phyloP scores from a whole-genome alignment of 768 basidiomycete species.

The Phanerodontia chrysosporium region DNA sequence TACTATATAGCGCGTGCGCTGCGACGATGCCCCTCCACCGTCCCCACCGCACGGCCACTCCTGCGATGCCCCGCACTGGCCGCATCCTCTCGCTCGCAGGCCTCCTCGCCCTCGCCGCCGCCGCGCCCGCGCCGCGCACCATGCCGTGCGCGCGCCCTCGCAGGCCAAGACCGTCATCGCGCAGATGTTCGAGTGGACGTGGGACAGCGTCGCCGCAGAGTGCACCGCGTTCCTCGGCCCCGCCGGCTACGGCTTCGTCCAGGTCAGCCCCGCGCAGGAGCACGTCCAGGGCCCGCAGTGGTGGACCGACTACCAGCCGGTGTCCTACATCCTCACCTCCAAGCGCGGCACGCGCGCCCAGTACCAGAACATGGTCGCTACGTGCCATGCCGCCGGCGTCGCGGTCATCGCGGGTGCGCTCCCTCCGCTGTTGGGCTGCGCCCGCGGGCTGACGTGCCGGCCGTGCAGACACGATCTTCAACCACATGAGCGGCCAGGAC shows the following conservation, averaged over 20 bases:
- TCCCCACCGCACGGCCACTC: no score
- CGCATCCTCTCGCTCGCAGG: background rate
- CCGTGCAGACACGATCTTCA: conserved; percentile 47
- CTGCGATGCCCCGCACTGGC: background rate
- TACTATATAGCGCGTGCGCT: no score
- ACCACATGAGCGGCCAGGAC: conserved; percentile 57
- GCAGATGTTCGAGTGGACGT: conserved; percentile 69
- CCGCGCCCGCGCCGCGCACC: background rate
- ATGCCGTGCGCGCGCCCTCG: conserved; percentile 7
- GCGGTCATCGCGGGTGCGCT: conserved; percentile 34
- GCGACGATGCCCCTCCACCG: no score
- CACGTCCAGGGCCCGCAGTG: conserved; percentile 56
- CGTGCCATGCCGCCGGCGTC: conserved; percentile 37
- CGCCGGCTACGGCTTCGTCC: conserved; percentile 66
- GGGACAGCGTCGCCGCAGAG: conserved; percentile 52
- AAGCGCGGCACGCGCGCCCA: conserved; percentile 60
- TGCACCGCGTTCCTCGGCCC: conserved; percentile 65
- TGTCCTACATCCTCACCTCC: conserved; percentile 60
- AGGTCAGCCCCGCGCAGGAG: conserved; percentile 56
- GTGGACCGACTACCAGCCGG: conserved; percentile 76
- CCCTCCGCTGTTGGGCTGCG: background rate
- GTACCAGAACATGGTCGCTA: conserved; percentile 36
- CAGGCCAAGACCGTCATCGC: conserved; percentile 44
- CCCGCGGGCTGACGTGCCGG: background rate
- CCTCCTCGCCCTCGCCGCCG: background rate